These are phyloP conservation scores for Podaxis pistillaris DNA, from an alignment of 768 basidiomycete species.

Conservation along the genomic window DNA sequence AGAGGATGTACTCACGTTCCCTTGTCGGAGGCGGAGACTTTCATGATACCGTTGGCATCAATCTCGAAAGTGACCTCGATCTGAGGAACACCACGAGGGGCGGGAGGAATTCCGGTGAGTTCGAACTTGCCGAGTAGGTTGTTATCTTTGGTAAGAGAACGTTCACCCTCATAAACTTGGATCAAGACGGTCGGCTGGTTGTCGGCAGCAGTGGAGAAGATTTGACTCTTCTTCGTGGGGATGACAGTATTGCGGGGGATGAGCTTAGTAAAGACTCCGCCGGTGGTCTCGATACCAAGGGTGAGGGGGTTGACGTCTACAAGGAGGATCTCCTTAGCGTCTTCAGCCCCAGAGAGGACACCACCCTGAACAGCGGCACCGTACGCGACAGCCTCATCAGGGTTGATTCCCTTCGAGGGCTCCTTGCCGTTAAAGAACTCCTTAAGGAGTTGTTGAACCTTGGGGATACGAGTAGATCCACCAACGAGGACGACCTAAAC, in stretches of 20 bases:
- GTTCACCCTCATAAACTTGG: conserved; percentile 98
- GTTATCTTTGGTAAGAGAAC: conserved; percentile 97
- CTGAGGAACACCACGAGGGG: conserved; percentile 95
- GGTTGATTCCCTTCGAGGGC: conserved; percentile 98
- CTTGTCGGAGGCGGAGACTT: conserved; percentile 91
- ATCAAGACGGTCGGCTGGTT: conserved; percentile 95
- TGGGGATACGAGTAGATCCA: conserved; percentile 99
- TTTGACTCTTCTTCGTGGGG: conserved; percentile 96
- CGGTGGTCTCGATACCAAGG: conserved; percentile 98
- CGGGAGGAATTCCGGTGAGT: conserved; percentile 87
- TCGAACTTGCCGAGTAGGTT: conserved; percentile 98
- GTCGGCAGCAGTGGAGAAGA: conserved; percentile 84
- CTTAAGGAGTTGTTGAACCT: conserved; percentile 97
- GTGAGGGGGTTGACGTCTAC: conserved; percentile 97
- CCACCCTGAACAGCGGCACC: conserved; percentile 99
- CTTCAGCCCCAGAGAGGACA: conserved; percentile 93
- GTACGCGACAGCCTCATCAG: conserved; percentile 98
- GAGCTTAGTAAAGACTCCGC: conserved; percentile 97
- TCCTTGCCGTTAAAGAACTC: conserved; percentile 97
- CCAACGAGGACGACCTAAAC: conserved; percentile 83
- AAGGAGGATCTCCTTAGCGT: conserved; percentile 86
- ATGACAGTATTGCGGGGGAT: conserved; percentile 98
- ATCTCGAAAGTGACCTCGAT: conserved; percentile 97
- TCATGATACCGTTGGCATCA: conserved; percentile 95
- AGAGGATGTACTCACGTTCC: conserved; percentile 61